phyloP scores from a whole-genome alignment of 1,139 yeast genomes.

The Nakaseomyces nivariensis region DNA sequence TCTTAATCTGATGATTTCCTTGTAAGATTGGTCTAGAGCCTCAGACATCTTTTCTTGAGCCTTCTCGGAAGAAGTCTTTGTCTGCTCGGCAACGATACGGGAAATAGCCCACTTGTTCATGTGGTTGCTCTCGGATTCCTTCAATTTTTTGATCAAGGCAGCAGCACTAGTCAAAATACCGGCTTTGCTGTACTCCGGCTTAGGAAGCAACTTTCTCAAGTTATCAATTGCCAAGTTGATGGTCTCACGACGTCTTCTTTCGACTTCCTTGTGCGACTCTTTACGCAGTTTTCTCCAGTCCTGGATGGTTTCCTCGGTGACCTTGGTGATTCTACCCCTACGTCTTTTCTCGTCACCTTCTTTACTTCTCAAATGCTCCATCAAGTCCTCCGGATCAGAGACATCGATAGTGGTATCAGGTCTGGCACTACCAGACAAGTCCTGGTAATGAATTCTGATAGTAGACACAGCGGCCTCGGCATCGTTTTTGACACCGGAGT shows the following conservation, averaged over 20 bases:
- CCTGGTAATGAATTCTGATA: slow-evolving; percentile 1
- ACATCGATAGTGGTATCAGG: slow-evolving; percentile 1
- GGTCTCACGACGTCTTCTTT: slow-evolving; percentile 87
- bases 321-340: slow-evolving; percentile 21
- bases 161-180: slow-evolving; percentile 81
- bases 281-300: slow-evolving; percentile 84
- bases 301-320: slow-evolving; percentile 38
- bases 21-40: slow-evolving; percentile 83
- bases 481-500: slow-evolving; percentile 33
- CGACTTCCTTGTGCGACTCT: slow-evolving; percentile 95
- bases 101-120: slow-evolving; percentile 93
- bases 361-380: slow-evolving; percentile 20
- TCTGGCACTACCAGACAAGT: slow-evolving; percentile 1
- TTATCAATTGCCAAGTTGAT: slow-evolving; percentile 85
- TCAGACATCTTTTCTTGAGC: slow-evolving; percentile 70
- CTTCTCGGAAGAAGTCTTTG: slow-evolving; percentile 67
- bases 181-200: slow-evolving; percentile 85
- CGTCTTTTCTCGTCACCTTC: slow-evolving; percentile 9
- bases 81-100: slow-evolving; percentile 83
- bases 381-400: background rate
- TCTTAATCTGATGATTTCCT: slow-evolving; percentile 82
- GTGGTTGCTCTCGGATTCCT: slow-evolving; percentile 78
- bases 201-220: slow-evolving; percentile 69
- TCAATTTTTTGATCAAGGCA: slow-evolving; percentile 78
- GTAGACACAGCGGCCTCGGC: slow-evolving; percentile 27